Evolutionary conservation across 1,284 basidiomycete genomes (phyloP).

Genomic region (Sparassis latifolia): DNA sequence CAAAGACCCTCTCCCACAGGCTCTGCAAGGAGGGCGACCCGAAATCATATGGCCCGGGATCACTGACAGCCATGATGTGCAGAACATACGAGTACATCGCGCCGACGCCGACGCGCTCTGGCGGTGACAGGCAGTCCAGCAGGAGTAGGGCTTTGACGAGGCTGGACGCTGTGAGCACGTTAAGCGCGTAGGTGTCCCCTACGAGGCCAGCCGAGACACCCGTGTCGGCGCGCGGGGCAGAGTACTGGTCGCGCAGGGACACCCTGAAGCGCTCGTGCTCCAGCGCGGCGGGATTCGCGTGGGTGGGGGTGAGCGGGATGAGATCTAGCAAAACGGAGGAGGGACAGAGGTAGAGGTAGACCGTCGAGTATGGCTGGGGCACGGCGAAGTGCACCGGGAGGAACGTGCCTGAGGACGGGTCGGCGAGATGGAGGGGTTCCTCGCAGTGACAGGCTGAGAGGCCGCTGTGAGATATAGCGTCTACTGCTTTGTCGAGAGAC

Average conservation of each 20-base stretch:
- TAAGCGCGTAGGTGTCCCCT: background rate
- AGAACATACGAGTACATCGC: no score
- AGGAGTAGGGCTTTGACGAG: background rate
- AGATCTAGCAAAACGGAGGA: background rate
- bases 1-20: no score
- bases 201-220: background rate
- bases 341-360: background rate
- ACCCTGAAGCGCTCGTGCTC: background rate
- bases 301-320: background rate
- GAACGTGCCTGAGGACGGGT: background rate
- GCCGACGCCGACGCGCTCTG: background rate
- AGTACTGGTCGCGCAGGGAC: background rate
- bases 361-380: background rate
- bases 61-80: no score
- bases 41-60: no score
- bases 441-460: background rate
- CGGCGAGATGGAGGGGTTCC: background rate
- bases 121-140: background rate
- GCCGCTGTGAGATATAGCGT: background rate
- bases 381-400: background rate
- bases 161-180: background rate
- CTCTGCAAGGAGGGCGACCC: no score
- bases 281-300: background rate
- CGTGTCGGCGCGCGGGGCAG: background rate
- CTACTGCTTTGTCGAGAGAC: no score